Evolutionary conservation across 495 filamentous ascomycete genomes (phyloP).

Genomic region (Podospora australis): DNA sequence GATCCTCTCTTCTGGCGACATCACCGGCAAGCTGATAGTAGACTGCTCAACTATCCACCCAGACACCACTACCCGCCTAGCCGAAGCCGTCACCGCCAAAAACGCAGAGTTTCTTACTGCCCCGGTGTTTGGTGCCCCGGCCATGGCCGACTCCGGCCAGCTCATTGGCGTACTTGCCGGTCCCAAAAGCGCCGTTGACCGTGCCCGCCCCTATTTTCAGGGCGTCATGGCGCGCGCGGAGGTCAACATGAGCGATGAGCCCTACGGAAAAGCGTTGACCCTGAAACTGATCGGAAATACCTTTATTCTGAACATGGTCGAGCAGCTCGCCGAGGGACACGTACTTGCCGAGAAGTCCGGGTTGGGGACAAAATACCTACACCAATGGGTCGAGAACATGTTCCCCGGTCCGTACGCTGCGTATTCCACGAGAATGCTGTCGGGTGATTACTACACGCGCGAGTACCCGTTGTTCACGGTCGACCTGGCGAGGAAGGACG

Average conservation of each 20-base stretch:
- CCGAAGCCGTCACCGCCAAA: constrained; percentile 45
- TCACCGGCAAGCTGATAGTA: constrained; percentile 65
- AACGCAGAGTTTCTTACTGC: constrained; percentile 72
- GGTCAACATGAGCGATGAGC: constrained; percentile 63
- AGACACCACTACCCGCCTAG: constrained; percentile 62
- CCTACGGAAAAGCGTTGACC: constrained; percentile 49
- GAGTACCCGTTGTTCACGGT: constrained; percentile 76
- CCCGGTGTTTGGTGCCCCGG: constrained; percentile 77
- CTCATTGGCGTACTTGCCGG: constrained; percentile 76
- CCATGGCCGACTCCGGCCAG: constrained; percentile 67
- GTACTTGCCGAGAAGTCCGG: constrained; percentile 76
- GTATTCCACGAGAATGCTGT: constrained; percentile 67
- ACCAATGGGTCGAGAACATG: constrained; percentile 60
- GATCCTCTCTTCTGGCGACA: constrained; percentile 44
- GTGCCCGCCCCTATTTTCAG: constrained; percentile 65
- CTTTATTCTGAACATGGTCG: constrained; percentile 78
- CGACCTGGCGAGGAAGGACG: constrained; percentile 81
- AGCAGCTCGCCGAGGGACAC: constrained; percentile 68
- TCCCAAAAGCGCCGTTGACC: constrained; percentile 50
- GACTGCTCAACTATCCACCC: constrained; percentile 89
- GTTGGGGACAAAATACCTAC: constrained; percentile 61
- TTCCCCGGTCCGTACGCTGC: constrained; percentile 58
- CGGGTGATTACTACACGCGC: constrained; percentile 62
- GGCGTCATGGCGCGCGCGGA: constrained; percentile 68
- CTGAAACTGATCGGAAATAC: constrained; percentile 85